Evolutionary conservation across 2,329 filamentous ascomycete species (phyloP).

Genomic region (Byssothecium circinans): DNA sequence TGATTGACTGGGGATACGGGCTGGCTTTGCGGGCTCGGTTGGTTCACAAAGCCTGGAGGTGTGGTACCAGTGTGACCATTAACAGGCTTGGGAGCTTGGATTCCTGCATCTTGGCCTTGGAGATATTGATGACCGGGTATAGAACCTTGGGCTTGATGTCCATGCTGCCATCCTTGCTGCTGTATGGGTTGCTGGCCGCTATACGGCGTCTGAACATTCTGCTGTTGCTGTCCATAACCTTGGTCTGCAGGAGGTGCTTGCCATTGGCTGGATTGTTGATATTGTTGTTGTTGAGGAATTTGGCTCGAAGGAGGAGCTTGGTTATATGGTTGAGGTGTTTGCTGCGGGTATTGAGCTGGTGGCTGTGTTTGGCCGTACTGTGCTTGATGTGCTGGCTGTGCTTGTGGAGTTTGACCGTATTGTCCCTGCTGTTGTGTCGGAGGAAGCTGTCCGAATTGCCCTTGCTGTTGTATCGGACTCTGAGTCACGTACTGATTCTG

Average conservation of each 20-base stretch:
- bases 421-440: conserved; percentile 16
- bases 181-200: conserved; percentile 10
- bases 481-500: conserved; percentile 19
- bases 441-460: conserved; percentile 15
- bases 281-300: conserved; percentile 6
- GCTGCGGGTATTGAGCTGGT: conserved; percentile 14
- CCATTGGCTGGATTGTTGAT: conserved; percentile 17
- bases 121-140: conserved; percentile 19
- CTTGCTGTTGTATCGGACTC: conserved; percentile 11
- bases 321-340: conserved; percentile 3
- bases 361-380: conserved; percentile 12
- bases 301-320: conserved; percentile 12
- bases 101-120: conserved; percentile 19
- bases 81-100: conserved; percentile 33
- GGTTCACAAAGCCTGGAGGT: conserved; percentile 26
- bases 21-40: conserved; percentile 33
- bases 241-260: conserved; percentile 19
- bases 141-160: conserved; percentile 25
- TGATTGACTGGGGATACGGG: conserved; percentile 38
- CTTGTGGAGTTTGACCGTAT: conserved; percentile 9
- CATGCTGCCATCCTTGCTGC: conserved; percentile 26
- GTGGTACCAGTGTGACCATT: conserved; percentile 26
- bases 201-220: conserved; percentile 2
- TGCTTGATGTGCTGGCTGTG: conserved; percentile 22
- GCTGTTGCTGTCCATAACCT: conserved; percentile 14